Conservation (phyloP, 192 early-diverging fungal genomes). For the Funneliformis geosporum region DNA sequence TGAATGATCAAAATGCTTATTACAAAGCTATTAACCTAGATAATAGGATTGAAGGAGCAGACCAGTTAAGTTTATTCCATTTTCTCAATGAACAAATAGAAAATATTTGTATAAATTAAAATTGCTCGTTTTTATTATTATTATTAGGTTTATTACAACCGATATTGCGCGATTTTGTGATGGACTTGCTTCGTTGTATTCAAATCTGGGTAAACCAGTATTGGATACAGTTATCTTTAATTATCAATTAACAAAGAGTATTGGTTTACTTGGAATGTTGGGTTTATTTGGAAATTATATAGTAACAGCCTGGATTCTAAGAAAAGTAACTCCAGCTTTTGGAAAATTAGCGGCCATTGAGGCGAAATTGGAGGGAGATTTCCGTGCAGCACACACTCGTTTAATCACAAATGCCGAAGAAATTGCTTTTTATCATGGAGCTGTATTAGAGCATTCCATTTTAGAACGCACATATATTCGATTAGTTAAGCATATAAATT, state of each 20-base stretch:
- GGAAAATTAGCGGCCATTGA: constrained; percentile 91
- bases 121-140: background rate
- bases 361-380: constrained; percentile 90
- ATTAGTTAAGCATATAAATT: constrained; percentile 85
- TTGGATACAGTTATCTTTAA: constrained; percentile 95
- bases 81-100: background rate
- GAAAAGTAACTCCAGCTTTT: constrained; percentile 88
- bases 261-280: constrained; percentile 83
- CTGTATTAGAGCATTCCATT: constrained; percentile 81
- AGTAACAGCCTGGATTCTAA: constrained; percentile 74
- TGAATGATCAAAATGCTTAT: constrained; percentile 79
- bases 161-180: constrained; percentile 93
- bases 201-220: constrained; percentile 92
- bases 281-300: constrained; percentile 81
- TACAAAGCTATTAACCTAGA: constrained; percentile 92
- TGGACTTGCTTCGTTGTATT: constrained; percentile 88
- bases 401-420: constrained; percentile 96
- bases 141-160: constrained; percentile 66
- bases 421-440: constrained; percentile 90
- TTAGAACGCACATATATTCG: constrained; percentile 73
- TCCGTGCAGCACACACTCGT: constrained; percentile 91
- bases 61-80: constrained; percentile 62
- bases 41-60: constrained; percentile 83
- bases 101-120: background rate
- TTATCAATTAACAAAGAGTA: constrained; percentile 81